A percentile compares a stretch with the other conserved stretches of the same genome.
Conservation (phyloP, 1,284 basidiomycete genomes). For the Ganoderma sinense region DNA sequence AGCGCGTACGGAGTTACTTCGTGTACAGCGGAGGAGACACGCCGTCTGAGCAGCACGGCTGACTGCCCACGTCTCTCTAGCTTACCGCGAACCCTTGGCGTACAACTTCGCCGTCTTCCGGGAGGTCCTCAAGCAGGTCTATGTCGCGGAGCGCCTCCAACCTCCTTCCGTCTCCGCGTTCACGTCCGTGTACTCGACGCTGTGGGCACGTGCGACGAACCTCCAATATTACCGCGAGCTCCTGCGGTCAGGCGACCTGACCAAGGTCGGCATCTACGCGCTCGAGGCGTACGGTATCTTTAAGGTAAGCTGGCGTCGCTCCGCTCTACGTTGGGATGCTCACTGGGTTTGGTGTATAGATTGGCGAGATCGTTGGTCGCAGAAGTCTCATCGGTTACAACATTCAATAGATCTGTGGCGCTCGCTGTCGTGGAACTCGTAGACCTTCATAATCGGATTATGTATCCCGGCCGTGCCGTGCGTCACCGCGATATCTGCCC, state of each 20-base stretch:
- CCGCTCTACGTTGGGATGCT: not conserved
- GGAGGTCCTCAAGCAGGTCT: constrained; percentile 91
- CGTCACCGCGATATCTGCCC: not conserved
- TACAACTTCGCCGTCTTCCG: constrained; percentile 89
- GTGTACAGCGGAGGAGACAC: not conserved
- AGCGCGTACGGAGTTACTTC: not conserved
- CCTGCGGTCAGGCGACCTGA: constrained; percentile 79
- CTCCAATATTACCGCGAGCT: constrained; percentile 76
- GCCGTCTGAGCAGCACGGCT: not conserved
- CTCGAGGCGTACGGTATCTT: constrained; percentile 91
- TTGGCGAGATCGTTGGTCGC: constrained; percentile 92
- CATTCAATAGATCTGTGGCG: constrained; percentile 56
- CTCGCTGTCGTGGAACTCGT: constrained; percentile 16
- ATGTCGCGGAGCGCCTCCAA: constrained; percentile 87
- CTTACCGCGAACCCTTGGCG: constrained; percentile 82
- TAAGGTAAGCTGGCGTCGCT: constrained; percentile 58
- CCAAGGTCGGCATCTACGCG: constrained; percentile 84
- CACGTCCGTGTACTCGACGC: constrained; percentile 74
- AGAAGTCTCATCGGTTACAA: constrained; percentile 88
- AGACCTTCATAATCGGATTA: constrained; percentile 27
- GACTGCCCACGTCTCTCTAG: constrained; percentile 47
- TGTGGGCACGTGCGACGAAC: constrained; percentile 76
- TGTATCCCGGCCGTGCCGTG: constrained; percentile 1
- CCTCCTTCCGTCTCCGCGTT: constrained; percentile 79
- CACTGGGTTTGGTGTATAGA: constrained; percentile 46